These are phyloP conservation scores for Aspergillus ochraceus DNA, from an alignment of 2,329 filamentous ascomycete species.

Conservation along the genomic window DNA sequence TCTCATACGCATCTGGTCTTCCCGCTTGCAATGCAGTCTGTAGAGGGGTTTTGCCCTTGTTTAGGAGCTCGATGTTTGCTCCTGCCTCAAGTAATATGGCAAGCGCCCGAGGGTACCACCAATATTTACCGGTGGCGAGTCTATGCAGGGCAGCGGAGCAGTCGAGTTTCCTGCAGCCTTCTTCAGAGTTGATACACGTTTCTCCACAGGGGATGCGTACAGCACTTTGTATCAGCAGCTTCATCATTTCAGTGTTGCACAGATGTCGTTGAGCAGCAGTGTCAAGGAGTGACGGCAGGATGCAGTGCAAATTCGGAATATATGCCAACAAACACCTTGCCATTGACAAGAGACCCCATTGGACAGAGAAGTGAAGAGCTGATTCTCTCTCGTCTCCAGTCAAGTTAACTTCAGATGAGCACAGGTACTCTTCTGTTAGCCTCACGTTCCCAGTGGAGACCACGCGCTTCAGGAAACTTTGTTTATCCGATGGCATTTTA, in stretches of 20 bases:
- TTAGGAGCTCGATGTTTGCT: not conserved
- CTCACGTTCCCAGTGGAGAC: not conserved
- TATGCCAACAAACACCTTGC: not conserved
- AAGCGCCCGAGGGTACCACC: not conserved
- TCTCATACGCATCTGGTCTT: not conserved
- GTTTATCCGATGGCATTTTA: not conserved
- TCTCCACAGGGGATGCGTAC: not conserved
- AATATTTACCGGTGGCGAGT: not conserved
- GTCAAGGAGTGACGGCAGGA: not conserved
- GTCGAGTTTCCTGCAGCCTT: not conserved
- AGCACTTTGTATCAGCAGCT: not conserved
- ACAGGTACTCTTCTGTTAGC: not conserved
- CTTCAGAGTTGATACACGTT: not conserved
- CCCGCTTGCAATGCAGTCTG: conserved; percentile 1
- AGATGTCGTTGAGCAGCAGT: not conserved
- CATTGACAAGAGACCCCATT: not conserved
- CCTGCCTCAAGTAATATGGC: not conserved
- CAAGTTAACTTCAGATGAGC: not conserved
- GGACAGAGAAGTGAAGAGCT: not conserved
- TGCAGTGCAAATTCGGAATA: not conserved
- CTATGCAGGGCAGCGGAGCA: not conserved
- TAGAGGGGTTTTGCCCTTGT: not conserved
- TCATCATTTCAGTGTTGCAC: not conserved
- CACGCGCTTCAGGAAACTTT: not conserved
- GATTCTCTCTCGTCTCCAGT: not conserved